phyloP scores from a whole-genome alignment of 2,329 filamentous ascomycete species.

The Epichloe uncinata region DNA sequence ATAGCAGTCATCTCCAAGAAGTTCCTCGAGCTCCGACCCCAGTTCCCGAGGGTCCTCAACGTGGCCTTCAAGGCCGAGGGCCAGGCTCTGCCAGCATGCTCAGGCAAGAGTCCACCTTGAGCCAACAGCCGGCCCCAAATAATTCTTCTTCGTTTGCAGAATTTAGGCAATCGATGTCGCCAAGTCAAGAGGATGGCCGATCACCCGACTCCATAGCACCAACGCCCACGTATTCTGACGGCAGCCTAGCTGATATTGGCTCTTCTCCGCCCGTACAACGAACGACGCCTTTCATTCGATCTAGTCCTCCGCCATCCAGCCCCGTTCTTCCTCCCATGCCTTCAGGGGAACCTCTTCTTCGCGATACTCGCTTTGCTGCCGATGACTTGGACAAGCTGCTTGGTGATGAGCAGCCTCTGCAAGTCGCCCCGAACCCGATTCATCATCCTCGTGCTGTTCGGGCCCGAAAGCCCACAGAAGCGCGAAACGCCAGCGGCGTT shows the following conservation, averaged over 20 bases:
- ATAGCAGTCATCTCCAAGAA: constrained; percentile 48
- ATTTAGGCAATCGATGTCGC: constrained; percentile 25
- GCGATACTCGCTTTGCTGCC: constrained; percentile 77
- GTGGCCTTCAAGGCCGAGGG: constrained; percentile 16
- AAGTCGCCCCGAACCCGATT: constrained; percentile 22
- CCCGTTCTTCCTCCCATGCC: constrained; percentile 57
- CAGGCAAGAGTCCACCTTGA: constrained; percentile 47
- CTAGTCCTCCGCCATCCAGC: constrained; percentile 63
- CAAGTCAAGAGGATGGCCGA: constrained; percentile 33
- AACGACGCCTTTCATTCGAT: constrained; percentile 38
- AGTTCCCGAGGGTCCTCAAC: constrained; percentile 38
- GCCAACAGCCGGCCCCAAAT: constrained; percentile 34
- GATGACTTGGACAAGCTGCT: constrained; percentile 58
- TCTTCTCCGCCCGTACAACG: constrained; percentile 80
- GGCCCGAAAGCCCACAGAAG: constrained; percentile 14
- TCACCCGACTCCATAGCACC: constrained; percentile 41
- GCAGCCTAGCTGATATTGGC: constrained; percentile 70
- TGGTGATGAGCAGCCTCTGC: constrained; percentile 40
- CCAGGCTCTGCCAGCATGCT: constrained; percentile 22
- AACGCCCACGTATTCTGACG: constrained; percentile 40
- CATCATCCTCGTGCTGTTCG: constrained; percentile 7
- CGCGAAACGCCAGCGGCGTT: constrained; percentile 22
- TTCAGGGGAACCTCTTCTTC: constrained; percentile 42
- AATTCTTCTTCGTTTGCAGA: constrained; percentile 35
- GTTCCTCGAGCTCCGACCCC: constrained; percentile 67